Conservation (phyloP, 371 early-diverging fungal genomes). For the Lichtheimia hyalospora region DNA sequence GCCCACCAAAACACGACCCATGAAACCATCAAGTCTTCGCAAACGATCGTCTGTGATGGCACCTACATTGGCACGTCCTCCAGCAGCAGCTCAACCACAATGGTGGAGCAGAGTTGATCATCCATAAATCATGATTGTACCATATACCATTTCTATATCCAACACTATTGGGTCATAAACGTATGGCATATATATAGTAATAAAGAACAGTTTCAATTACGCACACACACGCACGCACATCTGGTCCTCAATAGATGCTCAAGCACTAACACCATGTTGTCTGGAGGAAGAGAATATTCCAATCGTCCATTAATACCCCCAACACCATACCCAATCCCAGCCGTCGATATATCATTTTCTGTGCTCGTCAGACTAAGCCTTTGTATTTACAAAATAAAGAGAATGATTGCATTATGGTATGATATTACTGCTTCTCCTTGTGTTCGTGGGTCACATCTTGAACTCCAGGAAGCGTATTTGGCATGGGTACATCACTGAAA, state of each 20-base stretch:
- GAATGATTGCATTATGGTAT: not conserved
- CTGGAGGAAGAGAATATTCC: too few species aligned
- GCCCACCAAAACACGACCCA: constrained; percentile 15
- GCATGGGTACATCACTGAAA: constrained; percentile 57
- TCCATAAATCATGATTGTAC: not conserved
- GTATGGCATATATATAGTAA: too few species aligned
- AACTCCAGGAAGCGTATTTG: constrained; percentile 33
- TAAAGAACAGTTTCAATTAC: too few species aligned
- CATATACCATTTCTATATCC: not conserved
- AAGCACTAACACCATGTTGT: too few species aligned
- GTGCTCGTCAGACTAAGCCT: not conserved
- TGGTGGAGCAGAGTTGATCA: constrained; percentile 5
- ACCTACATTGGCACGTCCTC: constrained; percentile 4
- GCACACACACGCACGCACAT: too few species aligned
- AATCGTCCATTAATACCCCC: too few species aligned
- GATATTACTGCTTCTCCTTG: constrained; percentile 12
- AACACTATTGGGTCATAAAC: too few species aligned
- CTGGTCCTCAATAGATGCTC: too few species aligned
- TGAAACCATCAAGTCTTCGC: constrained; percentile 16
- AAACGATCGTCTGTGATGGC: not conserved
- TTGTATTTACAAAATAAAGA: not conserved
- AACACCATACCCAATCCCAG: too few species aligned
- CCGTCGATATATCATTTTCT: not conserved
- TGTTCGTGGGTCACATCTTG: constrained; percentile 31
- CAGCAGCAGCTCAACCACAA: constrained; percentile 1